Base-by-base conservation (phyloP, 805 yeast species). In the Priceomyces melissophilus region DNA sequence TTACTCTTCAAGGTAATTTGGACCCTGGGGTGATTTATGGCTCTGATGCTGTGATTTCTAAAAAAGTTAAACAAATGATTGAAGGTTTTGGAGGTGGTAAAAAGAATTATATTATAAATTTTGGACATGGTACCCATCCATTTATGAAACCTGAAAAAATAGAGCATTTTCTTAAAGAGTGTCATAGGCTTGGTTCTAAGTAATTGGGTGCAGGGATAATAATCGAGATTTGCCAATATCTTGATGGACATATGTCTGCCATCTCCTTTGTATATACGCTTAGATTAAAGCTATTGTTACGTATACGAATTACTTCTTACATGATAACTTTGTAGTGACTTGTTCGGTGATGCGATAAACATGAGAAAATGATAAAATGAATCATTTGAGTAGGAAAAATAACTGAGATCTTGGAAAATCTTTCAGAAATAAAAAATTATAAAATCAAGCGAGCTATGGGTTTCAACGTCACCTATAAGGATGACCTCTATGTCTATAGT, bases 61-160 rank as follows among this genome's bases (percentile, higher is more conserved):
- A 72, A 46, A 89, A 89, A 66, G 96, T 87, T 12, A 86, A 86
- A 65, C 75, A 74, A 48, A 93, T 93, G 99, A 84, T 93, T 45
- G 61, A 72, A 44, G 95, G 90, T 5, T 93, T 93, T 59, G 93
- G 93, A n/a, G 95, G 95, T 34, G 96, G 96, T 15, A 88, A 88
- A 63, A 80, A 86, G 57, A 77, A 84, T 55, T 93, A 93, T 67
- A 91, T 93, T 50, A 83, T 91, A 53, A 93, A 93, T 70, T 86
- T 93, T 57, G 99, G 99, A 35, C 99, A 93, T 55, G 99, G 99
- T 12, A 93, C 99, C 15, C 97, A 89, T 61, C 99, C 99, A 15
- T 88, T 87, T 67, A 89, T 93, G 96, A 84, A 87, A 48, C 96
- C 98, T 9, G 96, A 86, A 49, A 84, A 84, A 61, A 78, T 93